phyloP scores from a whole-genome alignment of 2,329 filamentous ascomycete species.

The Pestalotiopsis sp. region DNA sequence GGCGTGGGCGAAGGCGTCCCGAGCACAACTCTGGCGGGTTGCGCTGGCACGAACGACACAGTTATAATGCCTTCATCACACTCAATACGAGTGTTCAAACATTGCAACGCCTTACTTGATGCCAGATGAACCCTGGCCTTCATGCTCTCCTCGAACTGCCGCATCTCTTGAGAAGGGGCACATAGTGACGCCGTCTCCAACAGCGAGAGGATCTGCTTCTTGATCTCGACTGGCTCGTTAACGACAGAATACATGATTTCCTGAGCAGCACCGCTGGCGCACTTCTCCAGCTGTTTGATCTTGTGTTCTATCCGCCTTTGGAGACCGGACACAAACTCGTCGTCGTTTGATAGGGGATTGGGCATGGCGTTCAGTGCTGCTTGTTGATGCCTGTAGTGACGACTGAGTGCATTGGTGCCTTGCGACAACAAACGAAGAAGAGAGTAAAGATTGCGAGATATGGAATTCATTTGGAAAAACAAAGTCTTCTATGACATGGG shows the following conservation, averaged over 20 bases:
- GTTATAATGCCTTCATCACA: not conserved
- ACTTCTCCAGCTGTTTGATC: not conserved
- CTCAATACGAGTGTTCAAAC: not conserved
- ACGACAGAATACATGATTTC: not conserved
- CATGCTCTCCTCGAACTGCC: not conserved
- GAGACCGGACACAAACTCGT: not conserved
- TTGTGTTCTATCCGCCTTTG: not conserved
- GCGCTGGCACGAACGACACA: not conserved
- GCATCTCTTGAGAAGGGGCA: not conserved
- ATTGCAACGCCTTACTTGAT: not conserved
- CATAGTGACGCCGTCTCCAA: not conserved
- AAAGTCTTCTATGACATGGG: too few relatives aligned
- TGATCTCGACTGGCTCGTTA: not conserved
- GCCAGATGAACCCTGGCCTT: not conserved
- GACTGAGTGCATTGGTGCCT: not conserved
- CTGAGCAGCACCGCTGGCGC: not conserved
- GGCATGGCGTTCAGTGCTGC: not conserved
- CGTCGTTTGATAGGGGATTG: not conserved
- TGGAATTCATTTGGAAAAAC: not conserved
- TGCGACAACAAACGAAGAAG: not conserved
- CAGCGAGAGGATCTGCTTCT: not conserved
- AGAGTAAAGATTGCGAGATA: not conserved
- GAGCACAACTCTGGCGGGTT: not conserved
- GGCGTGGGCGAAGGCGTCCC: too few relatives aligned
- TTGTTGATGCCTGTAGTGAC: not conserved